Base-by-base conservation (phyloP, 352 stramenopile genomes). In the Peronospora farinosa region DNA sequence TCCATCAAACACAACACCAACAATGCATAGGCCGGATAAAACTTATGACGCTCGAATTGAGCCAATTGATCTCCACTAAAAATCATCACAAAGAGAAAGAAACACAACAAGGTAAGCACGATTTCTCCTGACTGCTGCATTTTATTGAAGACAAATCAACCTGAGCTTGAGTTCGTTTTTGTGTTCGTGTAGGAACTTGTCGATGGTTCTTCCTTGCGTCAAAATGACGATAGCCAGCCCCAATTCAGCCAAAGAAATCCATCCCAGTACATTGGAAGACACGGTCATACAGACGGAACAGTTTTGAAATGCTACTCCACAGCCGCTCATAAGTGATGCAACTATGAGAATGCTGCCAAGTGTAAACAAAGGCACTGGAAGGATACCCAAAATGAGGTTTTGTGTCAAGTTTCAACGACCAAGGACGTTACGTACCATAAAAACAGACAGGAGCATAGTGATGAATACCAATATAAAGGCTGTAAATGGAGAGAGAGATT, bases 191-290 rank as follows among this genome's bases (percentile, higher is more conserved):
- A 91, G 56, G 31, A 91, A 91, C 23, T 69, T 51, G 60, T 86
- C 69, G 57, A 91, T 88, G 42, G 49, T 51, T 13, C 39, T 39
- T 49, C 80, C 77, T 60, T 88, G 71, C 5, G 77, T 88, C 47
- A 91, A 72, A 43, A 91, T 88, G 38, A 88, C 75, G 57, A 91
- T 60, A 2, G 75, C 75, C 38, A 91, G 57, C 7, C 77, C 72
- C 30, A 91, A 54, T 60, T 91, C 80, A 40, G 76, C 63, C 19
- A 91, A 51, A 46, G 80, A 74, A 30, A 91, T 39, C 42, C 83
- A 65, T 40, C 81, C 60, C 10, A 88, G 57, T 30, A 86, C 52
- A 38, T 69, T 62, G 7, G 79, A 79, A 2, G 80, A 88, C 9
- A 81, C 42, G 19, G 64, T 70, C 44, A 88, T 67, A 11, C 74